phyloP scores from a whole-genome alignment of 2,329 filamentous ascomycete species.

The Colletotrichum acutatum region DNA sequence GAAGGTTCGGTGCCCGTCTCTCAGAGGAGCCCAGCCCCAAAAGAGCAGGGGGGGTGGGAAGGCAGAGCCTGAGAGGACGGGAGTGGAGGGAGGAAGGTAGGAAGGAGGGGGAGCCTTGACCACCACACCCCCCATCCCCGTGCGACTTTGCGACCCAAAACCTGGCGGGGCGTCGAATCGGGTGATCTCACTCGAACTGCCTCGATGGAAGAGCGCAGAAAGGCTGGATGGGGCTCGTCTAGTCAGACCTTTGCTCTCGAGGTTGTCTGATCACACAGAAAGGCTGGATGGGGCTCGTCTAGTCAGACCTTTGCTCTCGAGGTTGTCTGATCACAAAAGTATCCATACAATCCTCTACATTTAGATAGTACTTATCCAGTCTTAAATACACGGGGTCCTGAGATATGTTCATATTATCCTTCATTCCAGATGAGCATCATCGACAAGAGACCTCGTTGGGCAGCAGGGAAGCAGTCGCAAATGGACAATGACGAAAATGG shows the following conservation, averaged over 20 bases:
- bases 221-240: slow-evolving; percentile 16
- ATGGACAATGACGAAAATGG: slow-evolving; percentile 34
- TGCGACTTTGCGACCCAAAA: slow-evolving; percentile 19
- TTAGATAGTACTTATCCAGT: background rate
- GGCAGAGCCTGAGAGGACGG: background rate
- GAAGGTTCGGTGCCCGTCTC: slow-evolving; percentile 39
- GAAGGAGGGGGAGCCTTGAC: slow-evolving; percentile 24
- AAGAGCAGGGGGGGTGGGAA: background rate
- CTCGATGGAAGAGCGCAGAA: slow-evolving; percentile 34
- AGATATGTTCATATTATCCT: background rate
- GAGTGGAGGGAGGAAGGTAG: background rate
- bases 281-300: slow-evolving; percentile 16
- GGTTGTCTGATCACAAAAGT: background rate
- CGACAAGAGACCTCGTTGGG: background rate
- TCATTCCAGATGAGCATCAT: background rate
- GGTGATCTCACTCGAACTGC: slow-evolving; percentile 32
- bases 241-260: background rate
- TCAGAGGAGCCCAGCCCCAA: slow-evolving; percentile 7
- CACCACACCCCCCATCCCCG: slow-evolving; percentile 9
- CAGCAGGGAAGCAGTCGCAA: slow-evolving; percentile 8
- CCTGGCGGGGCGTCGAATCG: slow-evolving; percentile 31
- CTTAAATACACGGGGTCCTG: background rate
- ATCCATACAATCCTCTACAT: background rate
- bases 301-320: background rate
- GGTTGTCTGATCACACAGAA: slow-evolving; percentile 19